Evolutionary conservation across 495 filamentous ascomycete species (phyloP).

Genomic region (Astrothelium macrocarpum): DNA sequence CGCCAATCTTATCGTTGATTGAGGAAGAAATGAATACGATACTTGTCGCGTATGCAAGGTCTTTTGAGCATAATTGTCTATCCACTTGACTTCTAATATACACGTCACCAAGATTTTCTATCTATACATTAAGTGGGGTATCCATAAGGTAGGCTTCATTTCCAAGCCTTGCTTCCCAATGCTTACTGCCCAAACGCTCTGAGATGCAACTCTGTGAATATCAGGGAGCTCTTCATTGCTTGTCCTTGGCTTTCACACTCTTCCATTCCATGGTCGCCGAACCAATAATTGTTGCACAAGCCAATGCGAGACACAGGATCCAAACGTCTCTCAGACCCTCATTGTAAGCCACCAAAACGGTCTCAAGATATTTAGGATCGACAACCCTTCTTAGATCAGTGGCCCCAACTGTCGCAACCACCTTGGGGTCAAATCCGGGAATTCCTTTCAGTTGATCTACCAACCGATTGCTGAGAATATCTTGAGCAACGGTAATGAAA

Average conservation of each 20-base stretch:
- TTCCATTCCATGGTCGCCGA: neutral
- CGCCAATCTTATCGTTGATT: too few relatives aligned
- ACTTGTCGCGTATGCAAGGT: too few relatives aligned
- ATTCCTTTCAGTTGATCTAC: neutral
- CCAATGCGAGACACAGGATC: neutral
- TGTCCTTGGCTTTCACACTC: conserved; percentile 1
- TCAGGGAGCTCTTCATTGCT: neutral
- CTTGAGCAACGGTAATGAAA: conserved; percentile 7
- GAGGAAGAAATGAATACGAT: too few relatives aligned
- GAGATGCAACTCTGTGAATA: neutral
- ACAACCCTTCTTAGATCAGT: conserved; percentile 5
- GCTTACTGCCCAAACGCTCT: neutral
- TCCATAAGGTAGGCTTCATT: too few relatives aligned
- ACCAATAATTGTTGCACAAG: conserved; percentile 1
- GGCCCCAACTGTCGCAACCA: neutral
- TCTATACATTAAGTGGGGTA: too few relatives aligned
- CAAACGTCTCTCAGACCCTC: neutral
- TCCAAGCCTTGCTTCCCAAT: too few relatives aligned
- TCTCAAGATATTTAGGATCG: neutral
- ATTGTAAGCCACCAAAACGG: conserved; percentile 4
- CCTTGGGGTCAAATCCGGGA: neutral
- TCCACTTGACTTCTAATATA: too few relatives aligned
- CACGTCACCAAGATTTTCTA: too few relatives aligned
- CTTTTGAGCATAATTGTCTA: too few relatives aligned
- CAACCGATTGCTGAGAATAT: conserved; percentile 2